Percentiles rank a stretch among this genome's conserved stretches.
These are phyloP conservation scores for Schizonepeta tenuifolia DNA, from an alignment of 257 asterid species.

Conservation along the genomic window DNA sequence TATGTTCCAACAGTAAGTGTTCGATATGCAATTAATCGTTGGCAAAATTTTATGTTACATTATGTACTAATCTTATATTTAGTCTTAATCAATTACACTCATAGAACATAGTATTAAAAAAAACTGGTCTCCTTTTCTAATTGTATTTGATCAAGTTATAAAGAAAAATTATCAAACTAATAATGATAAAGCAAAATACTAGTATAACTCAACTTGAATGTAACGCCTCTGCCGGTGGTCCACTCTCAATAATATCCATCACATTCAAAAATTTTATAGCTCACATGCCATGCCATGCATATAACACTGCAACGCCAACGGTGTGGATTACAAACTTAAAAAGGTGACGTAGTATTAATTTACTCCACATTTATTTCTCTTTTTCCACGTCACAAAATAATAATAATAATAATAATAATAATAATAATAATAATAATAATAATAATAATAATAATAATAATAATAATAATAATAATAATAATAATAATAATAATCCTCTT, in stretches of 20 bases:
- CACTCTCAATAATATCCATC: conserved; percentile 20
- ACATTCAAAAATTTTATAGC: conserved; percentile 29
- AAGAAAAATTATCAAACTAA: not conserved
- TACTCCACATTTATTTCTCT: not conserved
- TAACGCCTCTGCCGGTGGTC: conserved; percentile 27
- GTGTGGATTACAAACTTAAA: conserved; percentile 15
- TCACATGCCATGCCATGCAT: conserved; percentile 40
- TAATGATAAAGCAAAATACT: not conserved
- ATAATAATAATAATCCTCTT: too few relatives aligned
- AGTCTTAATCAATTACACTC: too few relatives aligned
- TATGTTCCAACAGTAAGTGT: too few relatives aligned
- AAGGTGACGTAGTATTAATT: not conserved
- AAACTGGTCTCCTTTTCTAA: not conserved
- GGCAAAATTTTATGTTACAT: too few relatives aligned
- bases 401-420: too few relatives aligned
- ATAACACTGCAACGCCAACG: not conserved
- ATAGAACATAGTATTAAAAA: too few relatives aligned
- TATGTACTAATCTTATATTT: too few relatives aligned
- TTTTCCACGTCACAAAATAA: not conserved
- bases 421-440: too few relatives aligned
- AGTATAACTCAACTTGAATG: not conserved
- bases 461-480: too few relatives aligned
- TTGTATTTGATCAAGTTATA: not conserved
- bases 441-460: too few relatives aligned
- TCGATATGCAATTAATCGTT: too few relatives aligned